Conservation (phyloP, 73 alveolate species). For the Symbiodinium pilosum region DNA sequence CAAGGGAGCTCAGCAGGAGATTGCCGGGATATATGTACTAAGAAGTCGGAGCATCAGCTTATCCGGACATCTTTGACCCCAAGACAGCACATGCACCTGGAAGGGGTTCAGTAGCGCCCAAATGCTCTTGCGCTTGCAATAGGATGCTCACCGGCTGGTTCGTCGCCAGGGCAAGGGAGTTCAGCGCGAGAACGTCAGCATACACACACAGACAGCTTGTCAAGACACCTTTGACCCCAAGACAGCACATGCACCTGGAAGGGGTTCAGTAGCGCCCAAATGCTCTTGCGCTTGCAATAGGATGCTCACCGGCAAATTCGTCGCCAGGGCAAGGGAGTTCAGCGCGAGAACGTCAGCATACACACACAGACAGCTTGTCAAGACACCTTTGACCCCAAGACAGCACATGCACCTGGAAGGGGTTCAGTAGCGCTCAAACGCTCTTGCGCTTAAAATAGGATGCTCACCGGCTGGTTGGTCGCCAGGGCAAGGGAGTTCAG, state of each 20-base stretch:
- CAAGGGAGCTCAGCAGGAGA: slow-evolving; percentile 58
- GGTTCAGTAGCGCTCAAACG: slow-evolving; percentile 26
- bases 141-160: no score
- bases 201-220: neutral
- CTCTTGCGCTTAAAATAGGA: slow-evolving; percentile 29
- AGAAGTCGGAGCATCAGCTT: no score
- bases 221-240: slow-evolving; percentile 30
- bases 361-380: neutral
- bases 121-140: no score
- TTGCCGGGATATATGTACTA: no score
- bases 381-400: slow-evolving; percentile 36
- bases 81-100: no score
- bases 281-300: slow-evolving; percentile 14
- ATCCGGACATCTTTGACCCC: no score
- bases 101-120: no score
- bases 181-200: no score
- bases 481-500: slow-evolving; percentile 69
- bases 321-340: slow-evolving; percentile 56
- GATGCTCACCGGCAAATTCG: neutral
- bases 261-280: slow-evolving; percentile 35
- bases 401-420: neutral
- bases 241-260: neutral
- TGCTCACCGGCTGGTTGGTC: neutral
- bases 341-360: neutral
- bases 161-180: no score